Percentiles rank a stretch among this genome's conserved stretches.
These are phyloP conservation scores for Cryphonectria radicalis DNA, from an alignment of 2,329 filamentous ascomycete species.

Conservation along the genomic window DNA sequence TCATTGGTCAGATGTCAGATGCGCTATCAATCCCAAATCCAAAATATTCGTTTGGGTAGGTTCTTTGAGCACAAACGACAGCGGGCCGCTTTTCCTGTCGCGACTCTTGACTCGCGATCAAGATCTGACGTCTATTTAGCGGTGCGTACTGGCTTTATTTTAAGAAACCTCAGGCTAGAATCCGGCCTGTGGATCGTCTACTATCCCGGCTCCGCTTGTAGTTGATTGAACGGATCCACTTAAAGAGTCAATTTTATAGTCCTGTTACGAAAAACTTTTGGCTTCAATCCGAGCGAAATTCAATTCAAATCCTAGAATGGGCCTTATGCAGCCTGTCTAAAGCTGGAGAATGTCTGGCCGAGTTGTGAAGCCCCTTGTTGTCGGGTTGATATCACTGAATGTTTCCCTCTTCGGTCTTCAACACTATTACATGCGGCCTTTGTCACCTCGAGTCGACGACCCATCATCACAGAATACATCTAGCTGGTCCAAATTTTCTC, in stretches of 20 bases:
- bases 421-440: conserved; percentile 2
- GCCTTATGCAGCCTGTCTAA: background rate
- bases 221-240: background rate
- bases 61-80: background rate
- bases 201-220: background rate
- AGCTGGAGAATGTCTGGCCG: background rate
- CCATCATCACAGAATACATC: background rate
- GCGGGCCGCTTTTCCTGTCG: background rate
- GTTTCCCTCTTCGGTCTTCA: background rate
- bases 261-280: background rate
- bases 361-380: background rate
- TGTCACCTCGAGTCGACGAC: background rate
- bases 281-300: background rate
- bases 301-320: background rate
- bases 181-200: background rate
- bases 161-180: background rate
- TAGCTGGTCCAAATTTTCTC: conserved; percentile 3
- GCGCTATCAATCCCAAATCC: background rate
- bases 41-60: background rate
- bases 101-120: background rate
- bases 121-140: background rate
- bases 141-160: background rate
- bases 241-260: background rate
- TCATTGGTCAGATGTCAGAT: background rate
- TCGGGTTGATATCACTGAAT: background rate